Evolutionary conservation across 1,139 yeast species (phyloP).

Genomic region (Pichia sp.): DNA sequence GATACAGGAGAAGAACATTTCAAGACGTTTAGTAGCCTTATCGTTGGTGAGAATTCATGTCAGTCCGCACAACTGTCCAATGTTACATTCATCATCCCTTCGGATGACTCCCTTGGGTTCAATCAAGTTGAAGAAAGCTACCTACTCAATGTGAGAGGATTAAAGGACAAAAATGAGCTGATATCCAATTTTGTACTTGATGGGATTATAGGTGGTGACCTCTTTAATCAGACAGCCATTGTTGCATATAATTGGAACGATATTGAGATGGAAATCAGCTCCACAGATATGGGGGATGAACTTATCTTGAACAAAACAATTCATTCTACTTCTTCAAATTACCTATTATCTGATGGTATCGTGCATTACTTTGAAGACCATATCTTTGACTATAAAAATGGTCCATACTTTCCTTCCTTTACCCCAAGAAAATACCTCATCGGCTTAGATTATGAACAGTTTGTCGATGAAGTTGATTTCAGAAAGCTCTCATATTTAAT

Average conservation of each 20-base stretch:
- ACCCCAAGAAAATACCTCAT: constrained; percentile 67
- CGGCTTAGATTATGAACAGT: constrained; percentile 60
- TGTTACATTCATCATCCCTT: constrained; percentile 39
- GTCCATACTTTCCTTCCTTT: constrained; percentile 29
- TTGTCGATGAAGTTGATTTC: constrained; percentile 64
- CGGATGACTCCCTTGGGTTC: constrained; percentile 34
- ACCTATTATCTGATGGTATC: constrained; percentile 51
- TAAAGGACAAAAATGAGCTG: constrained; percentile 29
- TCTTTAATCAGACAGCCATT: constrained; percentile 20
- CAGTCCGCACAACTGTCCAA: constrained; percentile 18
- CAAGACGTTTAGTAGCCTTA: constrained; percentile 14
- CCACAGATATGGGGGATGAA: constrained; percentile 28
- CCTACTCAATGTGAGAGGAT: constrained; percentile 32
- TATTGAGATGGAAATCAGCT: constrained; percentile 22
- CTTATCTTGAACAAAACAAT: constrained; percentile 25
- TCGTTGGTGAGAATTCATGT: constrained; percentile 17
- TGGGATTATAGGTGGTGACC: constrained; percentile 32
- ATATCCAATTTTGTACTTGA: constrained; percentile 31
- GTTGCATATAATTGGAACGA: constrained; percentile 21
- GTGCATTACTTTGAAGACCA: constrained; percentile 47
- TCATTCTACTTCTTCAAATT: constrained; percentile 34
- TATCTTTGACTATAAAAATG: constrained; percentile 32
- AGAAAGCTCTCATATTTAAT: constrained; percentile 53
- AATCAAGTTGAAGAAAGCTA: constrained; percentile 43
- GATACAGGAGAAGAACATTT: constrained; percentile 14